Evolutionary conservation across 2,329 filamentous ascomycete species (phyloP).

Genomic region (Cladosporium colombiae): DNA sequence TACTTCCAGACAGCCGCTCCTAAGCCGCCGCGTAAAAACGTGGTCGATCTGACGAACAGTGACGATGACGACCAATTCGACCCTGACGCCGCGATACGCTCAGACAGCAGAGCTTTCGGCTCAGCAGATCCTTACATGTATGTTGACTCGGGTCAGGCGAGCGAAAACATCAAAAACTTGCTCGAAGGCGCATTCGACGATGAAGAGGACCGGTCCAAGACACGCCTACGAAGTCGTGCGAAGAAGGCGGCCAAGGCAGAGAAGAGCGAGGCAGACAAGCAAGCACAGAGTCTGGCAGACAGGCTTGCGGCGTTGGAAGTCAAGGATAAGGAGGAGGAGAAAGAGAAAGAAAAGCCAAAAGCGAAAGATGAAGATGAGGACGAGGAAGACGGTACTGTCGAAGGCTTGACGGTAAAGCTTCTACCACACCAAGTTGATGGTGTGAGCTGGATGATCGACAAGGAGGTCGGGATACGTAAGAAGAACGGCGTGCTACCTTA

Average conservation of each 20-base stretch:
- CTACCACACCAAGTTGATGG: constrained; percentile 94
- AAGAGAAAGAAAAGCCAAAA: constrained; percentile 49
- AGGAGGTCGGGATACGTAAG: constrained; percentile 84
- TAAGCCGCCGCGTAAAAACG: constrained; percentile 34
- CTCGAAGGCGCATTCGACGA: constrained; percentile 80
- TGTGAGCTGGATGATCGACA: constrained; percentile 90
- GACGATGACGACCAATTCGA: constrained; percentile 50
- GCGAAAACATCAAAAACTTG: constrained; percentile 76
- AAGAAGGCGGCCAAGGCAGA: constrained; percentile 42
- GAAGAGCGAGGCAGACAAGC: constrained; percentile 36
- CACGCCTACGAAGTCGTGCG: constrained; percentile 46
- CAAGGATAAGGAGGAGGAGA: constrained; percentile 47
- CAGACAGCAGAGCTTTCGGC: constrained; percentile 53
- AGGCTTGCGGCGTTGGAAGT: constrained; percentile 48
- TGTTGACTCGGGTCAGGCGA: constrained; percentile 70
- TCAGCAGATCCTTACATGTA: constrained; percentile 60
- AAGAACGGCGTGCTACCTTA: constrained; percentile 77
- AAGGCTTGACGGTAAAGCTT: constrained; percentile 83
- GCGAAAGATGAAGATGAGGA: constrained; percentile 48
- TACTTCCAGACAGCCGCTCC: constrained; percentile 40
- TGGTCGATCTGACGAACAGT: constrained; percentile 52
- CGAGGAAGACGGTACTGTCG: constrained; percentile 64
- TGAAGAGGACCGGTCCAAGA: constrained; percentile 59
- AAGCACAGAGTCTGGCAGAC: constrained; percentile 44
- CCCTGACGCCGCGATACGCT: constrained; percentile 48